phyloP scores from a whole-genome alignment of 805 yeast genomes.

The Maudiozyma serrabonitensis region DNA sequence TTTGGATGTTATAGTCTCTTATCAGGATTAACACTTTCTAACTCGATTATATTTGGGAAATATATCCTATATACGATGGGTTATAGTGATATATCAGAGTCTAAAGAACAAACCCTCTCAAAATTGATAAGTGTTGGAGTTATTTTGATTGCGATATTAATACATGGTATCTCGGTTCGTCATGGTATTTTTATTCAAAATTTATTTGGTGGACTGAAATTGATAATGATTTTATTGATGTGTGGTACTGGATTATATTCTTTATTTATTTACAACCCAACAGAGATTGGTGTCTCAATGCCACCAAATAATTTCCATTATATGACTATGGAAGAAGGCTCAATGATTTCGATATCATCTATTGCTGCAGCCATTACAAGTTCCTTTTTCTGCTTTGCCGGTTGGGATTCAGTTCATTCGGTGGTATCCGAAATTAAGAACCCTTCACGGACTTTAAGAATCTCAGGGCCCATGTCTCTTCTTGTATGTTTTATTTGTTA shows the following conservation, averaged over 20 bases:
- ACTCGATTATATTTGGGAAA: constrained; percentile 53
- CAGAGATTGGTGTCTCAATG: not conserved
- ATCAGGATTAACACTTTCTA: constrained; percentile 47
- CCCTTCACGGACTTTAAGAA: constrained; percentile 46
- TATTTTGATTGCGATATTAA: constrained; percentile 29
- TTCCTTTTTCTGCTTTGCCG: constrained; percentile 50
- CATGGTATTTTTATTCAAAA: constrained; percentile 57
- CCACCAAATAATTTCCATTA: not conserved
- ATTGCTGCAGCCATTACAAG: constrained; percentile 47
- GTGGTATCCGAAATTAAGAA: constrained; percentile 53
- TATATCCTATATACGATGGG: constrained; percentile 40
- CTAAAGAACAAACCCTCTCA: constrained; percentile 31
- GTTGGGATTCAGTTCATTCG: constrained; percentile 56
- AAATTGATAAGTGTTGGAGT: constrained; percentile 36
- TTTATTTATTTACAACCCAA: constrained; percentile 30
- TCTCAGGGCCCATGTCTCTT: constrained; percentile 52
- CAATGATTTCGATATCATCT: constrained; percentile 33
- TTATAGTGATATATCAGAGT: constrained; percentile 30
- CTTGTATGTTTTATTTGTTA: constrained; percentile 40
- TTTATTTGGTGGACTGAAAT: constrained; percentile 50
- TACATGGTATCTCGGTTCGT: constrained; percentile 52
- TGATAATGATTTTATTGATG: constrained; percentile 44
- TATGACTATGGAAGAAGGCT: constrained; percentile 19
- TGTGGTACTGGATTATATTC: constrained; percentile 51
- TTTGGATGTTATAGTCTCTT: constrained; percentile 40